Evolutionary conservation across 2,329 filamentous ascomycete genomes (phyloP), one percentile per base, ranked within the genome.

Genomic region (Lachnellula suecica): DNA sequence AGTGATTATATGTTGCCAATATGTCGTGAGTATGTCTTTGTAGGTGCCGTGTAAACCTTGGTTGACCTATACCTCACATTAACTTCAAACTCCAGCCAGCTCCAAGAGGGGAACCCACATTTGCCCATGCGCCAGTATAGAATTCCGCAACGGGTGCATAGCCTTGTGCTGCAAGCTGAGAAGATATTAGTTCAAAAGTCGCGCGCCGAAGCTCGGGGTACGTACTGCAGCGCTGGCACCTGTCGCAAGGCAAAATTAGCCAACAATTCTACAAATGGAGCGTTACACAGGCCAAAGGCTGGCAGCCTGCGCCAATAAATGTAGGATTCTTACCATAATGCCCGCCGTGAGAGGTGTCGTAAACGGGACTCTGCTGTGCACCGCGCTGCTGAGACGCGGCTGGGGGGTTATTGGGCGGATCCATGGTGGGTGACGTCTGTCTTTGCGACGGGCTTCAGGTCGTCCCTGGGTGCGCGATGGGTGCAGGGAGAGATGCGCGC

Each of bases 1-100:
- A 61, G 88, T 93, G 74, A 99, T 96, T 58, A 92, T 94, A 68
- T 99, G 93, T 72, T 99, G 94, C 94, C 94, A 99, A 75, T 99
- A 99, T 5, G 93, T 97, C 40, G 95, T 97, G 64, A 99, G 79
- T 66, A 97, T 97, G 70, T 99, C 94, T 70, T 96, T 93, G 72
- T 97, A 96, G 57, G 88, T 88, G 57, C 91, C 92, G 53, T 87
- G 89, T 44, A 99, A 81, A 45, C 94, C 94, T 81, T 99, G 94
- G 68, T 96, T 96, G 60, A 97, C 91, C 90, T 95, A 66, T 47
- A 51, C 15, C 31, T 27, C 44, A 53, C 71, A 57, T 63, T 44
- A 65, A 52, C 50, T 54, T 44, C 9, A 13, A 48, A n/a, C n/a
- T 49, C 38, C 25, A 17, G 44, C 52, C 72, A 66, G 57, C 45